These are phyloP conservation scores for Monosporascus sp. DNA, from an alignment of 2,329 filamentous ascomycete species.

Conservation along the genomic window DNA sequence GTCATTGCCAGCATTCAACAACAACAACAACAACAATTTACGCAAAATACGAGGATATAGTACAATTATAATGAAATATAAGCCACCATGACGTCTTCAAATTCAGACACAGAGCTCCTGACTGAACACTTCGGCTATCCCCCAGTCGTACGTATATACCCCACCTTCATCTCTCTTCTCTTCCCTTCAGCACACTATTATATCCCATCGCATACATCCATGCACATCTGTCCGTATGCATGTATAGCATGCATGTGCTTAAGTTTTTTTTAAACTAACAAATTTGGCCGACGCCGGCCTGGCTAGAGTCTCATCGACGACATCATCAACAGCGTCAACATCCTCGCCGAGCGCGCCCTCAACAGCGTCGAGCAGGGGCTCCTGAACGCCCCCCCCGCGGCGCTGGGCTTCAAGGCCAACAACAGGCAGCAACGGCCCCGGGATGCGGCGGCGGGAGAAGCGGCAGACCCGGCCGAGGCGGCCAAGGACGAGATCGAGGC, in stretches of 20 bases:
- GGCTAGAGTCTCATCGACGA: conserved; percentile 86
- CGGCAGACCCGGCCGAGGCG: conserved; percentile 33
- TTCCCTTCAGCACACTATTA: background rate
- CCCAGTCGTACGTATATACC: conserved; percentile 63
- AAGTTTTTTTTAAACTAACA: no score
- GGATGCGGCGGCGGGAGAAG: conserved; percentile 31
- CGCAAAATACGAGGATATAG: conserved; percentile 1
- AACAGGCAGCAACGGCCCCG: conserved; percentile 35
- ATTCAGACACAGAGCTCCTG: conserved; percentile 62
- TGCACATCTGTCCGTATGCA: background rate
- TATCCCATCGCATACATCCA: no score
- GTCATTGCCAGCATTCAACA: background rate
- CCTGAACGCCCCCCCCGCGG: conserved; percentile 64
- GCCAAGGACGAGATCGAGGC: conserved; percentile 72
- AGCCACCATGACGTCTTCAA: conserved; percentile 21
- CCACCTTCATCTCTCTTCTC: background rate
- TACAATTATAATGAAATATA: conserved; percentile 16
- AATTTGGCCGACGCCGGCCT: no score
- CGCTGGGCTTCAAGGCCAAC: conserved; percentile 71
- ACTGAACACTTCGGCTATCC: conserved; percentile 97
- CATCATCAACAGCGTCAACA: conserved; percentile 95
- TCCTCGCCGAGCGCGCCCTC: conserved; percentile 83
- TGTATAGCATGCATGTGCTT: no score
- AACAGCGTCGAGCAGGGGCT: conserved; percentile 83
- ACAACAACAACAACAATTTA: background rate